Conservation (phyloP, 371 early-diverging fungal genomes). For the Mortierella sp. region DNA sequence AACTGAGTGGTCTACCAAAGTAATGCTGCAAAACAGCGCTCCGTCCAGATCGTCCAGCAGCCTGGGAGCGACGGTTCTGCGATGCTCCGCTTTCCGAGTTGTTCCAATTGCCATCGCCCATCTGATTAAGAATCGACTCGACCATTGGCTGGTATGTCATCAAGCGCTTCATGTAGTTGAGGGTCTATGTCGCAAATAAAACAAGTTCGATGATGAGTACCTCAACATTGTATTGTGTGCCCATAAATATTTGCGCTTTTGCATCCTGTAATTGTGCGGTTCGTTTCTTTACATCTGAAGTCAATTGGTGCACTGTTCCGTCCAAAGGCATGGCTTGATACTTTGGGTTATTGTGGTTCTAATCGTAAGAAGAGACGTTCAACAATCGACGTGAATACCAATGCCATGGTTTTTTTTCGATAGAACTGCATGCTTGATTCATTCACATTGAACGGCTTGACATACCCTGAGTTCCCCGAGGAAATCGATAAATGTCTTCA, state of each 20-base stretch:
- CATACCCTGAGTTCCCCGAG: constrained; percentile 77
- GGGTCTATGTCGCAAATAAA: constrained; percentile 59
- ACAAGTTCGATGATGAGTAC: not conserved
- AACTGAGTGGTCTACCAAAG: constrained; percentile 33
- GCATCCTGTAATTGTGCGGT: not conserved
- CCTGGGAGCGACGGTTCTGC: constrained; percentile 56
- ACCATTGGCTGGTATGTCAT: constrained; percentile 70
- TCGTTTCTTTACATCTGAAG: constrained; percentile 74
- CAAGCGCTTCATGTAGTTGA: constrained; percentile 73
- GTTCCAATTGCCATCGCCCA: constrained; percentile 79
- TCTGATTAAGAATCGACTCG: constrained; percentile 67
- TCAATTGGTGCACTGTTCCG: constrained; percentile 90
- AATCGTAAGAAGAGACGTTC: not conserved
- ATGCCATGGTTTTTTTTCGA: not conserved
- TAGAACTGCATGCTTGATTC: not conserved
- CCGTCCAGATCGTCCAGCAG: constrained; percentile 46
- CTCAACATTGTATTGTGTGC: not conserved
- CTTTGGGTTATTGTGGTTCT: constrained; percentile 52
- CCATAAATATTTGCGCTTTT: not conserved
- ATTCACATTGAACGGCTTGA: not conserved
- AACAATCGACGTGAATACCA: not conserved
- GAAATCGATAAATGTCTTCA: constrained; percentile 79
- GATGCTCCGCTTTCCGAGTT: constrained; percentile 47
- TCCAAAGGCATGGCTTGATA: constrained; percentile 76
- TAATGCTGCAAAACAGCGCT: constrained; percentile 44